Conservation (phyloP, 208 protist genomes). For the Acanthamoeba royreba region DNA sequence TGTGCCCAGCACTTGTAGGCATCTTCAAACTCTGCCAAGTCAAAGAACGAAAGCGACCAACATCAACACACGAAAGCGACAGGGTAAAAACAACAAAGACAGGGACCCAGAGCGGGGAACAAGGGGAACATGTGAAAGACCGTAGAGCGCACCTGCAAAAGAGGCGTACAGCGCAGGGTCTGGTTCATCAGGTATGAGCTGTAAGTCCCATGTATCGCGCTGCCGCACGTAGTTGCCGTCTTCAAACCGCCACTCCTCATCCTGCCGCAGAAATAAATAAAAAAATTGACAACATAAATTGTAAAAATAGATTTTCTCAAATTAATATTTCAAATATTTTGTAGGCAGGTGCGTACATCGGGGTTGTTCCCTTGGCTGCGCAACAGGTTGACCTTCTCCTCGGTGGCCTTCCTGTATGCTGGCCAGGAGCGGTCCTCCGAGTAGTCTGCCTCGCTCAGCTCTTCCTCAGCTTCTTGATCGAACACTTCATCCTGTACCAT, state of each 20-base stretch:
- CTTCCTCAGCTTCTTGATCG: not conserved
- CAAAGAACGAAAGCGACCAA: too few relatives aligned
- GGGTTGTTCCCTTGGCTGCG: too few relatives aligned
- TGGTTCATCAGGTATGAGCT: not conserved
- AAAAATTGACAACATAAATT: not conserved
- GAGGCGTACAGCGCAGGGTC: not conserved
- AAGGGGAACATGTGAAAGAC: too few relatives aligned
- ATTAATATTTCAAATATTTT: too few relatives aligned
- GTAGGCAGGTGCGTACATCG: too few relatives aligned
- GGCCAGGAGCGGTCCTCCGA: not conserved
- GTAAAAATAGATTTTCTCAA: too few relatives aligned
- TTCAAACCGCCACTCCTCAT: not conserved
- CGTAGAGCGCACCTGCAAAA: not conserved
- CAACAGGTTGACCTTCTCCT: too few relatives aligned
- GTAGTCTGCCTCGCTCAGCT: not conserved
- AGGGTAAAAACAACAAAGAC: too few relatives aligned
- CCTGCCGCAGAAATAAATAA: not conserved
- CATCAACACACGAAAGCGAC: too few relatives aligned
- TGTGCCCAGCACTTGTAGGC: not conserved
- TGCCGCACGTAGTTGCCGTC: not conserved
- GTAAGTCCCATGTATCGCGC: not conserved
- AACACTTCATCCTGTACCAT: not conserved
- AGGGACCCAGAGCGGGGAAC: too few relatives aligned
- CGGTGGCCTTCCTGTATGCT: too few relatives aligned
- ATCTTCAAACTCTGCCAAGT: not conserved